These are phyloP conservation scores for Macrophomina tecta DNA, from an alignment of 2,329 filamentous ascomycete species.

Conservation along the genomic window DNA sequence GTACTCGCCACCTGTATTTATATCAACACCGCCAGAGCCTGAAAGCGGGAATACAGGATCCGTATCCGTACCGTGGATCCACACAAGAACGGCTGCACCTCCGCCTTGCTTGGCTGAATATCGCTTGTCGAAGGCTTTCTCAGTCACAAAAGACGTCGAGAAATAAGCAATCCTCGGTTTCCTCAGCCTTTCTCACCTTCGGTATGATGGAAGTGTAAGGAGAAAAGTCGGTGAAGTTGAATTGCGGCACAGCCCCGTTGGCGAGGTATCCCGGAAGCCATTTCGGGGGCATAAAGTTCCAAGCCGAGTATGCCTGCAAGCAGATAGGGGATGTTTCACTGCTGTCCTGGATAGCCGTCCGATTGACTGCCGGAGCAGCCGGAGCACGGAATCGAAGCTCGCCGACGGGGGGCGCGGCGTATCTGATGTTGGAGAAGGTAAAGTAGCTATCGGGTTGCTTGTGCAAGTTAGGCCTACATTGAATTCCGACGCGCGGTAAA, in stretches of 20 bases:
- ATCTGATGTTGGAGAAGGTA: conserved; percentile 64
- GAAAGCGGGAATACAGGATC: no score
- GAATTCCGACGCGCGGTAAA: conserved; percentile 16
- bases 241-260: conserved; percentile 40
- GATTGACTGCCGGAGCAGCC: conserved; percentile 49
- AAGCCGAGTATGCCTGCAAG: conserved; percentile 7
- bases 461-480: conserved; percentile 38
- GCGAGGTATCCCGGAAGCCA: conserved; percentile 40
- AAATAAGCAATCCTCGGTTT: conserved; percentile 47
- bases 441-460: conserved; percentile 50
- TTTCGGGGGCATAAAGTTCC: background rate
- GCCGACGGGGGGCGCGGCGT: conserved; percentile 60
- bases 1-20: conserved; percentile 48
- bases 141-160: conserved; percentile 48
- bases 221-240: no score
- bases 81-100: conserved; percentile 47
- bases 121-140: conserved; percentile 39
- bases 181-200: background rate
- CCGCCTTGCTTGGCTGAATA: conserved; percentile 14
- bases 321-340: conserved; percentile 33
- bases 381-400: conserved; percentile 60
- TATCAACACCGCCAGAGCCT: background rate
- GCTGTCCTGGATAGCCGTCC: conserved; percentile 55
- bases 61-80: conserved; percentile 51
- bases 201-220: conserved; percentile 29